Evolutionary conservation across 2,329 filamentous ascomycete species (phyloP), one percentile per base, ranked within the genome.

Genomic region (Aureobasidium sp.): DNA sequence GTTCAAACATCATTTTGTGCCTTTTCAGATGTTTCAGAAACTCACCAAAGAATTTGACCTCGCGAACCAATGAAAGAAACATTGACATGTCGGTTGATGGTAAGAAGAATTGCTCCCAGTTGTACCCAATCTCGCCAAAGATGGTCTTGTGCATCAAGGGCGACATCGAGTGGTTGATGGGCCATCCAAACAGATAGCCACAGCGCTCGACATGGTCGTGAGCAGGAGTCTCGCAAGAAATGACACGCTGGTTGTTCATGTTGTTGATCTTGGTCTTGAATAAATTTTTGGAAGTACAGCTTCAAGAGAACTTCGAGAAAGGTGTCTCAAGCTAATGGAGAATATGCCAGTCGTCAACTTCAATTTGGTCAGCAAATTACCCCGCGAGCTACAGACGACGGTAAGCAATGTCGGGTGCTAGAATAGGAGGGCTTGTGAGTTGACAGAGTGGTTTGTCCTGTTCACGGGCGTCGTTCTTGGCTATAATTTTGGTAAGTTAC

Each of bases 41-140:
- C 76, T 45, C 74, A 81, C 85, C 86, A 69, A 85, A 87, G 71
- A 85, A 88, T 66, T 80, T 76, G 17, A 82, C 80, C 65, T 85
- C 75, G 63, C 78, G 77, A 37, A 83, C 78, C 8, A 87, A 74
- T 11, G 70, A 58, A 5, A 79, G 70, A 64, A 79, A 79, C 15
- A 75, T 70, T 3, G 67, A 65, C 68, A 79, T 77, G 62, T 79
- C 75, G 33, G 70, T 73, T 5, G 76, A 78, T 50, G 77, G 75
- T 24, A 82, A 72, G 7, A 77, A 76, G 40, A 79, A 73, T 68
- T 83, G 80, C 29, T 73, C 73, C 81, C 81, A 84, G 63, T 78
- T 77, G 63, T 82, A 71, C 4, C 76, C 77, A 37, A 82, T 68
- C n/a, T 70, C 69, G 45, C 79, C 72, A 71, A 81, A 84, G 63